These are phyloP conservation scores for Alternaria gansuensis DNA, from an alignment of 2,329 filamentous ascomycete species.

Conservation along the genomic window DNA sequence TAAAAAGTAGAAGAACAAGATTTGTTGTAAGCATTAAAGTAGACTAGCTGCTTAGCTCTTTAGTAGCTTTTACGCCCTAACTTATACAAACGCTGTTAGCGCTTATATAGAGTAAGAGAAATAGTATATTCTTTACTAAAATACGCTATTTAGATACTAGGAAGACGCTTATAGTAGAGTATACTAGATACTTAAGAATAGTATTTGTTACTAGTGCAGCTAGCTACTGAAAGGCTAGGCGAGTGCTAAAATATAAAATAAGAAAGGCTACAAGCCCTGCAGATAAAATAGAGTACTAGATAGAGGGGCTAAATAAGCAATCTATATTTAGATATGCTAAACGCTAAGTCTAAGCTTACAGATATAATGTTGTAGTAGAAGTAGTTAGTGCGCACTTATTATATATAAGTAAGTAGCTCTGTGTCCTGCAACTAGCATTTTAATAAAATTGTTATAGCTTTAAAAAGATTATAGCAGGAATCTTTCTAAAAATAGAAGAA, in stretches of 20 bases:
- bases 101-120: slow-evolving; percentile 8
- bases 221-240: slow-evolving; percentile 6
- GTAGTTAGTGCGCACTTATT: slow-evolving; percentile 15
- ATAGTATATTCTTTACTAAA: slow-evolving; percentile 8
- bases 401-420: slow-evolving; percentile 20
- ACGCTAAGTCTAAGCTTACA: background rate
- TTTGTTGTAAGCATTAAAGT: slow-evolving; percentile 24
- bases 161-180: slow-evolving; percentile 16
- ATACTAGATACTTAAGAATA: slow-evolving; percentile 21
- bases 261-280: slow-evolving; percentile 13
- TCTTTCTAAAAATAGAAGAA: slow-evolving; percentile 26
- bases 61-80: slow-evolving; percentile 5
- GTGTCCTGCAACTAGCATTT: slow-evolving; percentile 5
- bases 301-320: slow-evolving; percentile 1
- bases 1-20: slow-evolving; percentile 18
- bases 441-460: slow-evolving; percentile 20
- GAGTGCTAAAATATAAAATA: slow-evolving; percentile 7
- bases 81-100: slow-evolving; percentile 20
- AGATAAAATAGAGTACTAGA: slow-evolving; percentile 15
- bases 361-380: slow-evolving; percentile 10
- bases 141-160: background rate
- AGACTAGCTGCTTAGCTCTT: slow-evolving; percentile 21
- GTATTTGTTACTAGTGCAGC: slow-evolving; percentile 9
- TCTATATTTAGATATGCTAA: slow-evolving; percentile 8
- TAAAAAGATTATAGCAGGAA: slow-evolving; percentile 27